Evolutionary conservation across 768 basidiomycete species (phyloP).

Genomic region (Rhodocollybia butyracea): DNA sequence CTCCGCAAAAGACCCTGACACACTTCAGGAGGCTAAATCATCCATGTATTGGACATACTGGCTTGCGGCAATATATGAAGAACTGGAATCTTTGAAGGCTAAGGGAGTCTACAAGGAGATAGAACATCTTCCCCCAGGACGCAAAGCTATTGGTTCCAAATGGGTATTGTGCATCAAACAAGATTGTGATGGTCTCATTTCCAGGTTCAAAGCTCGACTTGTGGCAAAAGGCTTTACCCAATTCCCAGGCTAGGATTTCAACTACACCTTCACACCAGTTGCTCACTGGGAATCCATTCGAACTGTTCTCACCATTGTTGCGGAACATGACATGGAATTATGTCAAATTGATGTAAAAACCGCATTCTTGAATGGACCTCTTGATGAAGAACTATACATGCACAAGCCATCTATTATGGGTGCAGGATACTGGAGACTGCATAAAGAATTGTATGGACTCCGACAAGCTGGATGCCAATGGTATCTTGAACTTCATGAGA

Average conservation of each 20-base stretch:
- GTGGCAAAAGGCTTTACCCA: too few relatives aligned
- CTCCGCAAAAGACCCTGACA: conserved; percentile 9
- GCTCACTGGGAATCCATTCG: too few relatives aligned
- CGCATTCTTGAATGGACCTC: conserved; percentile 27
- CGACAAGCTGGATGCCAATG: conserved; percentile 8
- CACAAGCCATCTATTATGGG: conserved; percentile 16
- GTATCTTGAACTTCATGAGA: conserved; percentile 5
- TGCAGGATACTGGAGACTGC: conserved; percentile 14
- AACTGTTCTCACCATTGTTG: conserved; percentile 21
- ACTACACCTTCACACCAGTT: too few relatives aligned
- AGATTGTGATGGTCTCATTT: conserved; percentile 10
- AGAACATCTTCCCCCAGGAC: conserved; percentile 8
- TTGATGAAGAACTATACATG: conserved; percentile 33
- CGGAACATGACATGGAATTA: conserved; percentile 21
- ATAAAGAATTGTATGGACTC: conserved; percentile 7
- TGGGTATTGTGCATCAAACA: conserved; percentile 19
- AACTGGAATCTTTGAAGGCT: conserved; percentile 19
- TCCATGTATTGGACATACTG: conserved; percentile 15
- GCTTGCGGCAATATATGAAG: conserved; percentile 14
- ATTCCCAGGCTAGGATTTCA: too few relatives aligned
- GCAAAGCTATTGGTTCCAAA: conserved; percentile 14
- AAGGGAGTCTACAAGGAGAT: conserved; percentile 17
- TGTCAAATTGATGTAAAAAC: conserved; percentile 29
- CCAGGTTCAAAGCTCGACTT: too few relatives aligned
- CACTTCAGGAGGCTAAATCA: conserved; percentile 19